Base-by-base conservation (phyloP, 1,284 basidiomycete genomes). In the Abortiporus biennis region DNA sequence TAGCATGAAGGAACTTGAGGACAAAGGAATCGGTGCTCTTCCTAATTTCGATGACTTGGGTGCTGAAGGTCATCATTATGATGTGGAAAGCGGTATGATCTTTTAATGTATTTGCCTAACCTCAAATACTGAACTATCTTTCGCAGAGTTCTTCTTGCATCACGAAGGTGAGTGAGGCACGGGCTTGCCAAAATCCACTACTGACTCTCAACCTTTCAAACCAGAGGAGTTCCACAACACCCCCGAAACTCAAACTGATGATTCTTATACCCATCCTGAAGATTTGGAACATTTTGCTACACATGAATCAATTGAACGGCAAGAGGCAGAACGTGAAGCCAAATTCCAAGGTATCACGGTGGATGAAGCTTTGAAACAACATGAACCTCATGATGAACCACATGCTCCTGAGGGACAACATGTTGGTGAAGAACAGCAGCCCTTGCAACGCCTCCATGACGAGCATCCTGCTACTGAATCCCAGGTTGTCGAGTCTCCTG, bases 221-320 rank as follows among this genome's bases (percentile, higher is more conserved):
- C 36, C 57, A 83, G 88, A 96, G 69, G 69, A 91, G 63, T 96
- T 78, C 71, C 95, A 99, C 68, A 87, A 76, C 20, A 97, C 93
- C 17, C 93, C 93, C 0, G 95, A 99, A 62, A 96, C 94, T 0
- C 95, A 99, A 65, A 92, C 90, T 0, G 94, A 97, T 58, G 92
- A 93, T 54, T 76, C 92, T 1, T 99, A 99, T 67, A 86, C 62
- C 46, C 95, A 99, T 63, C 82, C 90, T 2, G 96, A 96, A 63
- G 92, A 94, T 64, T 48, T 84, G 40, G 88, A 91, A 54, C 90
- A 93, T 58, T 96, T 95, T 58, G 69, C 80, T 44, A 80, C 90
- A 49, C 96, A 99, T 64, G 88, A 89, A 47, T 57, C 68, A 13
- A 97, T 99, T 51, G 96, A 99, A 61, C 73, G 62, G 9, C 69